Evolutionary conservation across 306 rosid species (phyloP).

Genomic region (Pachyrhizus erosus): DNA sequence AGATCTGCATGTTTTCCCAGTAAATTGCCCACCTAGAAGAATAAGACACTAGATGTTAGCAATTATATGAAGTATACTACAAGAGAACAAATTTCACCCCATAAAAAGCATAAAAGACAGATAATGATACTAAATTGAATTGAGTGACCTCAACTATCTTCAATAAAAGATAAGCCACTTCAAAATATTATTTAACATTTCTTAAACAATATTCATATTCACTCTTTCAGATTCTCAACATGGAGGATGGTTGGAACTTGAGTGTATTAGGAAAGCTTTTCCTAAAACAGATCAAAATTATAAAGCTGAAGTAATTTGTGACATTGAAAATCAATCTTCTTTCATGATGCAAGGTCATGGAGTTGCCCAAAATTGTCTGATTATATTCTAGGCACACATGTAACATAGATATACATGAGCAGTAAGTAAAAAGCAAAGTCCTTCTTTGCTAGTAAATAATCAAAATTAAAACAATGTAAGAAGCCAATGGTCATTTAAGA

Average conservation of each 20-base stretch:
- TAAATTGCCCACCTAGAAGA: conserved; percentile 80
- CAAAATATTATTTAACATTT: conserved; percentile 33
- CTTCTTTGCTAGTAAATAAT: conserved; percentile 9
- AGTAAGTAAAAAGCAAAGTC: not conserved
- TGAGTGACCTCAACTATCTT: not conserved
- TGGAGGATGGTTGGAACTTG: conserved; percentile 14
- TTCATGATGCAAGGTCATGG: conserved; percentile 2
- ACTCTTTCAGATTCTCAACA: conserved; percentile 10
- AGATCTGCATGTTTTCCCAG: conserved; percentile 87
- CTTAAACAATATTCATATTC: conserved; percentile 23
- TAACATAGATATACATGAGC: not conserved
- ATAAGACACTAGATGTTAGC: conserved; percentile 43
- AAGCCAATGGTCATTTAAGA: not conserved
- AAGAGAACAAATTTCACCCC: conserved; percentile 9
- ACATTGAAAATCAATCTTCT: conserved; percentile 16
- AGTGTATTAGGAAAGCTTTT: conserved; percentile 21
- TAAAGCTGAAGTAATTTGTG: not conserved
- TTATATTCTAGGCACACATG: not conserved
- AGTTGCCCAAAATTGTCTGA: conserved; percentile 9
- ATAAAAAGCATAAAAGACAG: conserved; percentile 3
- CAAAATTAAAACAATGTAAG: not conserved
- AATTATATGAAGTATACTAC: not conserved
- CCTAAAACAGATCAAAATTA: conserved; percentile 22
- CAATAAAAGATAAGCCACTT: not conserved
- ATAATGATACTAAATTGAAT: conserved; percentile 10